phyloP scores from a whole-genome alignment of 208 protist species.

The Phytomonas francai region DNA sequence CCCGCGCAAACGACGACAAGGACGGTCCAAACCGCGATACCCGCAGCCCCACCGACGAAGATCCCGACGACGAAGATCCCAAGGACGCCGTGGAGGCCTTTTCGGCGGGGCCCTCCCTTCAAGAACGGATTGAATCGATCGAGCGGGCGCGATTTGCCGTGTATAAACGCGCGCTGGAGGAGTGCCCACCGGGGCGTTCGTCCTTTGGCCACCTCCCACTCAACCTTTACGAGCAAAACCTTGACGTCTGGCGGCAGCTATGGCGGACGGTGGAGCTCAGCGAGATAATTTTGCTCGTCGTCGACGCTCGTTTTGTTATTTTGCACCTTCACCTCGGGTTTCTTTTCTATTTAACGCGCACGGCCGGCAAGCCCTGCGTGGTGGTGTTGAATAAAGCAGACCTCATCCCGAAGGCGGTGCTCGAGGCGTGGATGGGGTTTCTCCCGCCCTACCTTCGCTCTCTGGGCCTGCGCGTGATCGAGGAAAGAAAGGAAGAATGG shows the following conservation, averaged over 20 bases:
- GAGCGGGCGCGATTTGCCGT: constrained; percentile 38
- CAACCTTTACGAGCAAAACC: constrained; percentile 94
- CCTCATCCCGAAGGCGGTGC: constrained; percentile 52
- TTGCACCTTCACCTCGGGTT: constrained; percentile 92
- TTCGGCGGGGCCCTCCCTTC: no score
- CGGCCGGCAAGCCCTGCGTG: constrained; percentile 85
- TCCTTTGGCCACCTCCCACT: constrained; percentile 30
- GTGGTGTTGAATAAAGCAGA: constrained; percentile 95
- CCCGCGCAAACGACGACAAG: not conserved
- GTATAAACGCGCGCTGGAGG: constrained; percentile 45
- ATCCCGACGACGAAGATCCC: not conserved
- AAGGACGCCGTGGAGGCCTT: no score
- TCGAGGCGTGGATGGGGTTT: constrained; percentile 68
- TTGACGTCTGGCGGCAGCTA: constrained; percentile 98
- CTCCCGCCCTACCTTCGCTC: constrained; percentile 46
- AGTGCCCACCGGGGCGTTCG: constrained; percentile 17
- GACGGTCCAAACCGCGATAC: constrained; percentile 6
- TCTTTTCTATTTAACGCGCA: constrained; percentile 81
- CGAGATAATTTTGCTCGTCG: constrained; percentile 92
- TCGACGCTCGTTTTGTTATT: constrained; percentile 93
- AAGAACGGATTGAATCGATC: constrained; percentile 20
- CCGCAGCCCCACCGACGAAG: constrained; percentile 4
- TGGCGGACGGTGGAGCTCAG: constrained; percentile 95
- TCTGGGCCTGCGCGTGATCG: constrained; percentile 25
- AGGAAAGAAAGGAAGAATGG: not conserved